Evolutionary conservation across 495 filamentous ascomycete species (phyloP).

Genomic region (Neurospora sp.): DNA sequence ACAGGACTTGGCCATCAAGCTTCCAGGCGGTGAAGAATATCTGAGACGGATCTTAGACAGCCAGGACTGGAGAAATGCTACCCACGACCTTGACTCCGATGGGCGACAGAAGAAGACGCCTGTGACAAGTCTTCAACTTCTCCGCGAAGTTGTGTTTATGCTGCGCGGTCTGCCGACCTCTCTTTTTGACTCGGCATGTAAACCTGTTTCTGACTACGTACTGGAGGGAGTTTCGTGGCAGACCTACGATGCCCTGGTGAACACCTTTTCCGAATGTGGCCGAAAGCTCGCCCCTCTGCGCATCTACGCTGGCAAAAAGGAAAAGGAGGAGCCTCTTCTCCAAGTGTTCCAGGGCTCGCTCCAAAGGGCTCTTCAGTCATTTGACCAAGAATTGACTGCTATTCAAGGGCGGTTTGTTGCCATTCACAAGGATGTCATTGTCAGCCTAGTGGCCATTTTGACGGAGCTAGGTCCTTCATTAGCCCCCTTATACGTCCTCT

Average conservation of each 20-base stretch:
- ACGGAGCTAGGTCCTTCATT: conserved; percentile 46
- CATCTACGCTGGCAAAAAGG: conserved; percentile 13
- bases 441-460: conserved; percentile 51
- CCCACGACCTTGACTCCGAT: conserved; percentile 17
- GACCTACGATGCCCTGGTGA: conserved; percentile 29
- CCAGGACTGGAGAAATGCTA: conserved; percentile 53
- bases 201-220: conserved; percentile 25
- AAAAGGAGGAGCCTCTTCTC: conserved; percentile 34
- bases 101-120: conserved; percentile 30
- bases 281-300: conserved; percentile 30
- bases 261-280: conserved; percentile 30
- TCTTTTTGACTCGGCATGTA: conserved; percentile 45
- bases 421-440: conserved; percentile 34
- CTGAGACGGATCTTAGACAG: conserved; percentile 43
- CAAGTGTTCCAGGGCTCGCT: conserved; percentile 40
- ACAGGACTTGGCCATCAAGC: conserved; percentile 23
- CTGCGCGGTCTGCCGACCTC: conserved; percentile 68
- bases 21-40: conserved; percentile 27
- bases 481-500: conserved; percentile 46
- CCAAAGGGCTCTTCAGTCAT: conserved; percentile 28
- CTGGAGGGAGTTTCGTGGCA: conserved; percentile 30
- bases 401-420: conserved; percentile 37
- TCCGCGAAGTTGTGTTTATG: conserved; percentile 79
- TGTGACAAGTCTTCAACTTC: conserved; percentile 61
- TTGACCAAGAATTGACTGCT: conserved; percentile 33